These are phyloP conservation scores for Sugiyamaella marilandica DNA, from an alignment of 805 yeast species.

Conservation along the genomic window DNA sequence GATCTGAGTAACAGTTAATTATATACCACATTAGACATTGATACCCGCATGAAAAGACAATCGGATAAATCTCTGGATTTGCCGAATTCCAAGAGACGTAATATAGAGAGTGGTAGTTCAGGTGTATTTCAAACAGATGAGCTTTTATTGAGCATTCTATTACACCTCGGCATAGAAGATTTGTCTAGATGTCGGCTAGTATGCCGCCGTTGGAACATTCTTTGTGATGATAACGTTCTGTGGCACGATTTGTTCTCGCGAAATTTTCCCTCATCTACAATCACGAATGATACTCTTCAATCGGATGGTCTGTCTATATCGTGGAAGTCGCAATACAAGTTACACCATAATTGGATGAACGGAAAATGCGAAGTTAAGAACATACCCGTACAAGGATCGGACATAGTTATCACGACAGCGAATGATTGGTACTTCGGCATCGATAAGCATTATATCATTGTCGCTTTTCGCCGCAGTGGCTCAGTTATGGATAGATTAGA, in stretches of 20 bases:
- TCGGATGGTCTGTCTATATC: background rate
- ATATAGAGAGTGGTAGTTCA: too few relatives aligned
- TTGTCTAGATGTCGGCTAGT: conserved; percentile 4
- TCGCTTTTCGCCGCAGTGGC: background rate
- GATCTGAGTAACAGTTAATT: too few relatives aligned
- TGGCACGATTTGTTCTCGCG: background rate
- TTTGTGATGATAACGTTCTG: conserved; percentile 8
- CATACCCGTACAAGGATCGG: background rate
- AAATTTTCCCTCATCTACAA: too few relatives aligned
- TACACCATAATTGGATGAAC: conserved; percentile 10
- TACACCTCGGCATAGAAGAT: conserved; percentile 5
- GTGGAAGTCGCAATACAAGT: conserved; percentile 12
- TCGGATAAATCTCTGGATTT: too few relatives aligned
- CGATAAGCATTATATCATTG: background rate
- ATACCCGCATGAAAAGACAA: too few relatives aligned
- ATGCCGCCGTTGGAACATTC: conserved; percentile 8
- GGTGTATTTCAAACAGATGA: conserved; percentile 5
- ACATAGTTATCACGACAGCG: background rate
- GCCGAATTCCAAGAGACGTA: too few relatives aligned
- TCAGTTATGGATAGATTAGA: background rate
- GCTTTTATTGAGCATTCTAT: conserved; percentile 7
- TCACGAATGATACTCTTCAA: conserved; percentile 2
- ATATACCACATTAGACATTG: too few relatives aligned
- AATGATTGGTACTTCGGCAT: background rate
- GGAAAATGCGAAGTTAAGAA: conserved; percentile 9